These are phyloP conservation scores for Globisporangium irregulare DNA, from an alignment of 352 stramenopile genomes.

Conservation along the genomic window DNA sequence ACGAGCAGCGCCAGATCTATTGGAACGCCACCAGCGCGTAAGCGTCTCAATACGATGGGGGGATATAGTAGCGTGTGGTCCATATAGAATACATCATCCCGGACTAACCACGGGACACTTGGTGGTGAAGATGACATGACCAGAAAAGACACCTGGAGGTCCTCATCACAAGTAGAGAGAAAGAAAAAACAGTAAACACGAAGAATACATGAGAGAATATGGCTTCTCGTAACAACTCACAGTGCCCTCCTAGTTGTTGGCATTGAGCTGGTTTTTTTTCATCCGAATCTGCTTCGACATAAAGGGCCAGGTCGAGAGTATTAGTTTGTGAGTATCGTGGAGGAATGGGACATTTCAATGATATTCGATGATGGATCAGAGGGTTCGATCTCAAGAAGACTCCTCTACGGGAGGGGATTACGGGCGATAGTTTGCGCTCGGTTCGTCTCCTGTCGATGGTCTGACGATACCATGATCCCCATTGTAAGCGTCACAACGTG, in stretches of 20 bases:
- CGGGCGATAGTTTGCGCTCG: too few species aligned
- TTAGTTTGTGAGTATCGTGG: too few species aligned
- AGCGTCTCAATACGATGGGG: neutral
- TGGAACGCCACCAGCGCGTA: slow-evolving; percentile 15
- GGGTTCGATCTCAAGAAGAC: too few species aligned
- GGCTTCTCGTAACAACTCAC: neutral
- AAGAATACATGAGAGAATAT: neutral
- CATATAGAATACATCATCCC: neutral
- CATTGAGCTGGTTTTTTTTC: neutral
- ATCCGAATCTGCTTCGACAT: neutral
- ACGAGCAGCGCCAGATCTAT: slow-evolving; percentile 19
- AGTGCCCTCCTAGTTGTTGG: too few species aligned
- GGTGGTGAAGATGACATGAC: neutral
- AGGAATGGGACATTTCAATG: too few species aligned
- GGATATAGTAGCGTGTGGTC: neutral
- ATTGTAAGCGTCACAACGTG: too few species aligned
- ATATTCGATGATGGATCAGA: too few species aligned
- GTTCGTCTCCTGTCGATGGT: too few species aligned
- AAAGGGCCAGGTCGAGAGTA: too few species aligned
- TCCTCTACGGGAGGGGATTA: too few species aligned
- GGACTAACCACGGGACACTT: neutral
- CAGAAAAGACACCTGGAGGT: neutral
- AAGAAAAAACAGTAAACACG: neutral
- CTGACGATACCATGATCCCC: too few species aligned
- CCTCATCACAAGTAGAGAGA: neutral